Base-by-base conservation (phyloP, 306 rosid genomes). In the Glycine tomentella region DNA sequence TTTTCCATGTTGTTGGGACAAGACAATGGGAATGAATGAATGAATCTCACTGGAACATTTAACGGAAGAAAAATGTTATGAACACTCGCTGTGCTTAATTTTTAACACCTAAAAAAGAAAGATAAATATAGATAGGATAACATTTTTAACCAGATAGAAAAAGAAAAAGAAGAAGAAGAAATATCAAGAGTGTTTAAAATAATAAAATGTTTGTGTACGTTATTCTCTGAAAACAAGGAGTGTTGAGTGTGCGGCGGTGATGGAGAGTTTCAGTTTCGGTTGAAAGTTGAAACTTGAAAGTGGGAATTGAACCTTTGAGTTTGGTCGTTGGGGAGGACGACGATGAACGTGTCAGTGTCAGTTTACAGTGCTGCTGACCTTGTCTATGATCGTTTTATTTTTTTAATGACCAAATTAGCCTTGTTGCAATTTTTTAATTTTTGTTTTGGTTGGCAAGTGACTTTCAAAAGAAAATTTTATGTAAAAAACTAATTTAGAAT, bases 361-460 rank as follows among this genome's bases (percentile, higher is more conserved):
- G 20, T n/a, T 15, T 52, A 67, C 34, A 67, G 8, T 42, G 8
- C 71, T 15, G 5, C 42, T 45, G 63, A 79, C 62, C 15, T 56
- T 56, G 0, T 56, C 9, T 46, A 0, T 3, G 1, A 0, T 4
- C n/a, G 2, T 38, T 36, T 38, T 51, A 4, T 13, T 6, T 4
- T 13, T 2, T 14, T 4, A 9, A 64, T 86, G 38, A 77, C 87
- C 38, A n/a, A 66, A 31, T 16, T 68, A 51, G 68, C 89, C 89
- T 80, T 49, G 12, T 2, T 6, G 56, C 5, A 0, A 68, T 45
- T 42, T 66, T 40, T 59, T 42, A 42, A 42, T 6, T 42, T 42
- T 42, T 42, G 45, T 59, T 9, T 31, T 11, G 6, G 6, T 51
- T 48, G 15, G 50, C 31, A 25, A 25, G 31, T 25, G 31, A 36